Base-by-base conservation (phyloP, 805 yeast genomes). In the Kuraishia capsulata region DNA sequence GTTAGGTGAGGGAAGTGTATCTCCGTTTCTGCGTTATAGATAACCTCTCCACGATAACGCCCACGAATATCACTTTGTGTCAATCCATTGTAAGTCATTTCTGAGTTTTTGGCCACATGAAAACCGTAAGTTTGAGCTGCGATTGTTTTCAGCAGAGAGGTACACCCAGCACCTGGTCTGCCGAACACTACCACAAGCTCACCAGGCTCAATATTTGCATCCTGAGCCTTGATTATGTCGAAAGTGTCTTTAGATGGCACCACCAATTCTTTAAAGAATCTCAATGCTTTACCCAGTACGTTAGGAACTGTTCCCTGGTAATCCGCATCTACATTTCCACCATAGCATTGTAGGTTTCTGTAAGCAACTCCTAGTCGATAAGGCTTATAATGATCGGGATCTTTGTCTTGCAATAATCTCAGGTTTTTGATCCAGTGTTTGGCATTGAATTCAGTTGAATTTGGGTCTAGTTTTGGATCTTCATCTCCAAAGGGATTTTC, bases 1-100 rank as follows among this genome's bases (percentile, higher is more conserved):
- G 76, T 69, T 49, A 78, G 57, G 42, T 72, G 75, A 3, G 84
- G 81, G 55, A 77, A 77, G 53, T 78, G 83, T 33, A 60, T 56
- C 49, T 78, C 84, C n/a, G 73, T 56, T 51, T 78, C 84, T 11
- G 81, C 81, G 48, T 71, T 71, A 57, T 78, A 78, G 23, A 78
- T 69, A 20, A 78, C 78, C 37, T 78, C 81, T 45, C 83, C 82
- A 48, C 81, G 61, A 50, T 69, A 73, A 36, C 67, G 62, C 5
- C 56, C 56, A n/a, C 42, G 51, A 39, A 78, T 69, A 14, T 71
- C 73, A 2, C 58, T 39, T 4, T 65, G 66, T 1, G 71, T 45
- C 14, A 78, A 51, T 18, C 77, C 76, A 39, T 62, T 74, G 51
- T 70, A 75, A 9, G 73, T 62, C 38, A 78, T 58, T n/a, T 50